Base-by-base conservation (phyloP, 768 basidiomycete species). In the Vararia minispora region DNA sequence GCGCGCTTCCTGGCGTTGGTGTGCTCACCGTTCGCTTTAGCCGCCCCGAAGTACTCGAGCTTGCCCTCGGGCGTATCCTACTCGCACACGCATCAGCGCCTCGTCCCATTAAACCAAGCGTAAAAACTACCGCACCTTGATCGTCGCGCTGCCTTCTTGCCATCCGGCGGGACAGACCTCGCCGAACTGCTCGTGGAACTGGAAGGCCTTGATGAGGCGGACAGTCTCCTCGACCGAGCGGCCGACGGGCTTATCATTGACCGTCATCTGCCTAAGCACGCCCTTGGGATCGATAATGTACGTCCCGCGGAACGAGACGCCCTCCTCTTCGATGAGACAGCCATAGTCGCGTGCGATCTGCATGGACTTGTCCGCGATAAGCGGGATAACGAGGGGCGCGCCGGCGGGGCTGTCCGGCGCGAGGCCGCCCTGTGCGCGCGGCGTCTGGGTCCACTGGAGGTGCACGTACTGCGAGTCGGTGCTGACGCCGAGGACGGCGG, bases 221-320 rank as follows among this genome's bases (percentile, higher is more conserved):
- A 91, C 49, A 2, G 90, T 91, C 65, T 95, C 91, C 26, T 90
- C 89, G 38, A 94, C 90, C 3, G 87, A 90, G 37, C 91, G 84
- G n/a, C 91, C 91, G 34, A 94, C 89, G 11, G 90, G 87, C 28
- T 92, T 72, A 59, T 95, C 91, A 55, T 94, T 94, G 44, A 94
- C 67, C 39, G 86, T 88, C 49, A 85, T 80, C 67, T 87, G 81
- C 44, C 86, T 70, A 24, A 88, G 58, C 39, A 67, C 68, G 35
- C 85, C 86, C 62, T 83, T 76, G 37, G 87, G 86, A 52, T 90
- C 87, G 46, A 92, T 84, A 51, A 91, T 63, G 68, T 88, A 90
- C 16, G 85, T 63, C 1, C 84, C 91, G 41, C 91, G 82, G 41
- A 94, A 76, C 8, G 90, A 74, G 49, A 94, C 75, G 24, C 91